phyloP scores from a whole-genome alignment of 2,329 filamentous ascomycete species.

The Cladosporium sphaerospermum region DNA sequence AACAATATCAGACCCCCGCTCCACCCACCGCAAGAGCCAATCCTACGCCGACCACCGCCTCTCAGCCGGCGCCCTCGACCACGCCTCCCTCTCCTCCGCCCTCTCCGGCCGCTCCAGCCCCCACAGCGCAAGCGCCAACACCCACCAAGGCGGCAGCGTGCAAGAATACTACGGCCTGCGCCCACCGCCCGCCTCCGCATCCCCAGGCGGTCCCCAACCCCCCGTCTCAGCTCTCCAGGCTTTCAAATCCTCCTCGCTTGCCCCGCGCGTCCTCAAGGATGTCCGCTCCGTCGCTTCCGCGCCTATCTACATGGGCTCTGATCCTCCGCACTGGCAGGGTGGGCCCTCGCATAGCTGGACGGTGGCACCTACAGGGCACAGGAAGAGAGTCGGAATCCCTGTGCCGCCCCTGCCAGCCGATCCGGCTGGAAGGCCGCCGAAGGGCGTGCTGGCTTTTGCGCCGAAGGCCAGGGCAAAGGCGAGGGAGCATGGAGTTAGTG shows the following conservation, averaged over 20 bases:
- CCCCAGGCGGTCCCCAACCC: conserved; percentile 17
- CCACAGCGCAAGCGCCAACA: conserved; percentile 12
- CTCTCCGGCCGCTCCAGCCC: conserved; percentile 23
- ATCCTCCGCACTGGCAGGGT: conserved; percentile 36
- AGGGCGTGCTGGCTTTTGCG: conserved; percentile 78
- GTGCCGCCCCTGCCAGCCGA: conserved; percentile 47
- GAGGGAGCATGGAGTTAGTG: conserved; percentile 8
- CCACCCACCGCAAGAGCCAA: conserved; percentile 17
- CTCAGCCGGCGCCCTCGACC: conserved; percentile 15
- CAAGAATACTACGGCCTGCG: conserved; percentile 31
- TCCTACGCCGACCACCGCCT: conserved; percentile 17
- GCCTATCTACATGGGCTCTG: conserved; percentile 74
- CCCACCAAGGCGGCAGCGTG: conserved; percentile 24
- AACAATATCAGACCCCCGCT: conserved; percentile 12
- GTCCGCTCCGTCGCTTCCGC: conserved; percentile 77
- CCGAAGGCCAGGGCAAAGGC: conserved; percentile 14
- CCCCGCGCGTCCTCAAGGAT: conserved; percentile 84
- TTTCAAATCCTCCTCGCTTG: conserved; percentile 27
- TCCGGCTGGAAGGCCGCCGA: conserved; percentile 57
- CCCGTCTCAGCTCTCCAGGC: conserved; percentile 22
- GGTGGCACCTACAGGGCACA: conserved; percentile 32
- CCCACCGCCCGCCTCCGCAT: conserved; percentile 23
- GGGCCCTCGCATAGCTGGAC: conserved; percentile 24
- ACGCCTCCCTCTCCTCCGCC: conserved; percentile 21
- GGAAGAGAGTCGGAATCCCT: conserved; percentile 24